phyloP scores from a whole-genome alignment of 2,329 filamentous ascomycete genomes.

The Sclerotinia minor region DNA sequence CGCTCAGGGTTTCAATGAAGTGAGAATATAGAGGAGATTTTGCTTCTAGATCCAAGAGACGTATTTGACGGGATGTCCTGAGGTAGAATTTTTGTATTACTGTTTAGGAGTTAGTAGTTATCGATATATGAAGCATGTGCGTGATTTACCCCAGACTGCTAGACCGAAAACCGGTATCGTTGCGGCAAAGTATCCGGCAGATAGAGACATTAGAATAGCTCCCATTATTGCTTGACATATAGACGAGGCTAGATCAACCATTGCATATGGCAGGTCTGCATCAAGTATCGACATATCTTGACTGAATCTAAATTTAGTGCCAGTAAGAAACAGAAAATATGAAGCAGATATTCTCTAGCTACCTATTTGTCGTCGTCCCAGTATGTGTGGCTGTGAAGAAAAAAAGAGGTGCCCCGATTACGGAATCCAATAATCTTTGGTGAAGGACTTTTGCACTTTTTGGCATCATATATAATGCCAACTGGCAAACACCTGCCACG shows the following conservation, averaged over 20 bases:
- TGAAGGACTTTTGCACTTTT: slow-evolving; percentile 53
- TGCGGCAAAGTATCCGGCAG: slow-evolving; percentile 45
- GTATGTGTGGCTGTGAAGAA: slow-evolving; percentile 35
- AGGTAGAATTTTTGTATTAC: slow-evolving; percentile 48
- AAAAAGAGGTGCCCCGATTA: slow-evolving; percentile 45
- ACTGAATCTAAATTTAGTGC: slow-evolving; percentile 28
- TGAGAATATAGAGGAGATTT: slow-evolving; percentile 50
- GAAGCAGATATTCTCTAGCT: slow-evolving; percentile 11
- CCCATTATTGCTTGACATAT: slow-evolving; percentile 46
- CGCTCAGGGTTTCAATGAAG: slow-evolving; percentile 50
- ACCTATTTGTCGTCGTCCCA: slow-evolving; percentile 33
- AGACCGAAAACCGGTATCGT: slow-evolving; percentile 45
- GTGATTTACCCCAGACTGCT: slow-evolving; percentile 29
- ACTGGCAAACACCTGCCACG: slow-evolving; percentile 32
- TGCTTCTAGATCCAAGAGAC: slow-evolving; percentile 50
- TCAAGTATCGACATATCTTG: slow-evolving; percentile 37
- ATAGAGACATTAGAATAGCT: slow-evolving; percentile 41
- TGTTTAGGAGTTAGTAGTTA: background rate
- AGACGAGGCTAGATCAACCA: slow-evolving; percentile 27
- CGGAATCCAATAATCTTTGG: slow-evolving; percentile 49
- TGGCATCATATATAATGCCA: slow-evolving; percentile 55
- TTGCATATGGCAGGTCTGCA: slow-evolving; percentile 33
- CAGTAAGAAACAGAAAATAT: background rate
- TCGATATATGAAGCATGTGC: background rate
- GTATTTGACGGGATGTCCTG: slow-evolving; percentile 52